Evolutionary conservation across 2,329 filamentous ascomycete species (phyloP).

Genomic region (Colletotrichum somersetense): DNA sequence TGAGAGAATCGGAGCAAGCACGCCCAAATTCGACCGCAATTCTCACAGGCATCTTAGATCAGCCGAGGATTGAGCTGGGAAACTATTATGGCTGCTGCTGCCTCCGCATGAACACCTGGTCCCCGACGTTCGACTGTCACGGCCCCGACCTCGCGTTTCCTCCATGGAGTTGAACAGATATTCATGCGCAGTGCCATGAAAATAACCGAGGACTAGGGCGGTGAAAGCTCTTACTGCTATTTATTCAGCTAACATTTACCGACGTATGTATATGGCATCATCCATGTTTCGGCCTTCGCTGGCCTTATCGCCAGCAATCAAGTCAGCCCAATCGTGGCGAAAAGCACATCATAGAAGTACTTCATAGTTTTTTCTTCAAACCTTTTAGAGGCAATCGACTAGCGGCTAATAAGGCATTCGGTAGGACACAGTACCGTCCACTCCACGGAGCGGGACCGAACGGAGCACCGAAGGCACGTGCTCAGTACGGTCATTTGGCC

Average conservation of each 20-base stretch:
- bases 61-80: neutral
- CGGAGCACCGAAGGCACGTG: neutral
- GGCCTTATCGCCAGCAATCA: slow-evolving; percentile 56
- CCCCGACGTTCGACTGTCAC: slow-evolving; percentile 12
- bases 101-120: slow-evolving; percentile 2
- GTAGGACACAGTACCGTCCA: neutral
- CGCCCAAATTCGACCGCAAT: neutral
- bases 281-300: slow-evolving; percentile 28
- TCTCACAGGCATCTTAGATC: neutral
- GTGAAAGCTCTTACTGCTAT: slow-evolving; percentile 1
- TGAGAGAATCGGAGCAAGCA: neutral
- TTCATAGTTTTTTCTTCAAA: slow-evolving; percentile 43
- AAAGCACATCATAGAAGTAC: slow-evolving; percentile 45
- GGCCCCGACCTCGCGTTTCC: slow-evolving; percentile 5
- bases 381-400: too few relatives aligned
- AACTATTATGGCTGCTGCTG: neutral
- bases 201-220: slow-evolving; percentile 2
- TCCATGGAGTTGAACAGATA: slow-evolving; percentile 10
- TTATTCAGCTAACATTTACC: neutral
- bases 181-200: slow-evolving; percentile 2
- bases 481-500: neutral
- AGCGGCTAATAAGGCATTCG: too few relatives aligned
- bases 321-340: slow-evolving; percentile 56
- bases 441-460: neutral
- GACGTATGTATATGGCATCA: slow-evolving; percentile 6